phyloP scores from a whole-genome alignment of 2,329 filamentous ascomycete species.

The Sporothrix globosa region DNA sequence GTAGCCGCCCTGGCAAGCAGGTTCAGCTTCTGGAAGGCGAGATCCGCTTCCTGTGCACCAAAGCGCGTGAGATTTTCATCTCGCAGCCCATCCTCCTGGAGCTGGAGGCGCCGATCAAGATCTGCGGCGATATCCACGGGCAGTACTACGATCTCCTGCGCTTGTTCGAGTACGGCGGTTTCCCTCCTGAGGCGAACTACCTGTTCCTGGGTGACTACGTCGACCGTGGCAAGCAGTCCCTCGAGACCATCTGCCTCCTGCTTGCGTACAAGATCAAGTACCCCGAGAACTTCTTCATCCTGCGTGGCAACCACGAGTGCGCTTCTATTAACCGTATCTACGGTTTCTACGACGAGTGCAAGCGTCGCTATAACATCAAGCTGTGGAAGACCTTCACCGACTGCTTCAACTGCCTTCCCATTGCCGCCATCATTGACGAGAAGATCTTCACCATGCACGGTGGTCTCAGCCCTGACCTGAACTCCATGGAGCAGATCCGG shows the following conservation, averaged over 20 bases:
- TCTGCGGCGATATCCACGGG: conserved; percentile 98
- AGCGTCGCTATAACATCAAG: conserved; percentile 98
- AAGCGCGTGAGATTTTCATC: conserved; percentile 99
- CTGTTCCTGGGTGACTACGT: conserved; percentile 99
- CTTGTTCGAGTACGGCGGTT: conserved; percentile 97
- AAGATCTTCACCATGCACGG: conserved; percentile 99
- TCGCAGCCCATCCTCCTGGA: conserved; percentile 97
- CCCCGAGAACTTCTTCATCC: conserved; percentile 98
- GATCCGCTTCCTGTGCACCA: conserved; percentile 96
- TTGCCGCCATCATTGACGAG: conserved; percentile 98
- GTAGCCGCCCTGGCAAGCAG: conserved; percentile 97
- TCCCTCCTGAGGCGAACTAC: conserved; percentile 98
- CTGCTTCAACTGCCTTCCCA: conserved; percentile 98
- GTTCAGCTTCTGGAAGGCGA: conserved; percentile 95
- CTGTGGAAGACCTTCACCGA: conserved; percentile 99
- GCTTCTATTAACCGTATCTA: conserved; percentile 99
- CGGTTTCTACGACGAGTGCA: conserved; percentile 99
- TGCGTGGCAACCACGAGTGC: conserved; percentile 98
- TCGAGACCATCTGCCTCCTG: conserved; percentile 96
- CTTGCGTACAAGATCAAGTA: conserved; percentile 99
- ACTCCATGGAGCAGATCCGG: conserved; percentile 99
- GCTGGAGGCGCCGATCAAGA: conserved; percentile 99
- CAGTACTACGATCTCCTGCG: conserved; percentile 98
- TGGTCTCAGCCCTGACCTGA: conserved; percentile 92
- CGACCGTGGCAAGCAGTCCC: conserved; percentile 97